Evolutionary conservation across 805 yeast genomes (phyloP), one percentile per base, ranked within the genome.

Genomic region (Cyberlindnera misumaiensis): DNA sequence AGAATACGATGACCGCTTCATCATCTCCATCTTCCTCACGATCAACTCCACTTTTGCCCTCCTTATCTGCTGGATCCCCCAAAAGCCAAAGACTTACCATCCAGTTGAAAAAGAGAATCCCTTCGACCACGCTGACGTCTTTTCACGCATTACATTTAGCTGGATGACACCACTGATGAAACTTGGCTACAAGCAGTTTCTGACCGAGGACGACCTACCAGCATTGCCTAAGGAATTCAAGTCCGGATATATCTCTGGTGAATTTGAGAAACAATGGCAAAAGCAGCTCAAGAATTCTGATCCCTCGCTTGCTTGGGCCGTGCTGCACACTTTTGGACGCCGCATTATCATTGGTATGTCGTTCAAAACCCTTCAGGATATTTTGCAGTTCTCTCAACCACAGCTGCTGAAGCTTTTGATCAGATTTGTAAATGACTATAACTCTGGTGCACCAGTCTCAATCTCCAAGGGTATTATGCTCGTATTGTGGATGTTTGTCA

Each of bases 131-230:
- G 72, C 73, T 2, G 80, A 89, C 56, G 62, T 89, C 18, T 80
- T 90, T 52, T 80, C 95, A 2, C 67, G 73, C 40, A 65, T 90
- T 35, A 80, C 95, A 0, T 93, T 93, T 59, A 64, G 80, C 22
- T 93, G 98, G 97, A 86, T 93, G 95, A 78, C 89, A 9, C 80
- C 78, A 3, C 65, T 93, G 56, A 88, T 93, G 85, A 75, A 67
- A 51, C 73, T 73, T 34, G 97, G 97, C 17, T 83, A 80, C 52
- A 61, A 67, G 30, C 75, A 78, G 41, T 63, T 49, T 43, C 75
- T 78, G 52, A 61, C 59, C 46, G 61, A 74, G 53, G 64, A 65
- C 3, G 97, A 90, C 60, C 72, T 93, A 46, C 96, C 96, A 18
- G 72, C 76, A 13, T 69, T 93, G 40, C 96, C 97, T 12, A 55